Evolutionary conservation across 768 basidiomycete genomes (phyloP).

Genomic region (Lactarius indigo): DNA sequence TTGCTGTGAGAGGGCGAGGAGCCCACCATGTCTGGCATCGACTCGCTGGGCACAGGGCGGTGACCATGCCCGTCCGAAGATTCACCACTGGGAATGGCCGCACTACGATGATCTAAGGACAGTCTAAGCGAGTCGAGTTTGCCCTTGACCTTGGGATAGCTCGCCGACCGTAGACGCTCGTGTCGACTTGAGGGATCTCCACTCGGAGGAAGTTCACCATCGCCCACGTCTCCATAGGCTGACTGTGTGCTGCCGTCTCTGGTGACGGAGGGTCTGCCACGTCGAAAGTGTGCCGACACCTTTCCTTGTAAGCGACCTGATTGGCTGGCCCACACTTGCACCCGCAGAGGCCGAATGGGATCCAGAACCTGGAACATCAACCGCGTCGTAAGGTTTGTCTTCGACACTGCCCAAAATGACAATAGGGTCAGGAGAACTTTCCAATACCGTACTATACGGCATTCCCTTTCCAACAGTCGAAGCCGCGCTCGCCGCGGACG

Average conservation of each 20-base stretch:
- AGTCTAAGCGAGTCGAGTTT: constrained; percentile 19
- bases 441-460: constrained; percentile 5
- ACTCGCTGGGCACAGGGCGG: background rate
- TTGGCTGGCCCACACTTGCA: background rate
- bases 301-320: constrained; percentile 23
- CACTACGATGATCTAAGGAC: constrained; percentile 9
- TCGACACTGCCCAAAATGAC: constrained; percentile 14
- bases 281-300: constrained; percentile 19
- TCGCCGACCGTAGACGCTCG: constrained; percentile 16
- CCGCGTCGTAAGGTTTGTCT: background rate
- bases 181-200: constrained; percentile 9
- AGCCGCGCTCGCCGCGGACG: background rate
- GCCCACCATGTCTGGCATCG: background rate
- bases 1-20: background rate
- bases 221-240: background rate
- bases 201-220: background rate
- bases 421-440: constrained; percentile 5
- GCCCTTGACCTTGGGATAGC: constrained; percentile 9
- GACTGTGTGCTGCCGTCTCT: background rate
- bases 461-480: background rate
- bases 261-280: constrained; percentile 5
- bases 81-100: background rate
- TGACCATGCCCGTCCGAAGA: background rate
- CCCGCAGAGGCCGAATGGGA: background rate
- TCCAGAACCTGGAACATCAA: background rate